Evolutionary conservation across 2,329 filamentous ascomycete genomes (phyloP).

Genomic region (Claviceps sp.): DNA sequence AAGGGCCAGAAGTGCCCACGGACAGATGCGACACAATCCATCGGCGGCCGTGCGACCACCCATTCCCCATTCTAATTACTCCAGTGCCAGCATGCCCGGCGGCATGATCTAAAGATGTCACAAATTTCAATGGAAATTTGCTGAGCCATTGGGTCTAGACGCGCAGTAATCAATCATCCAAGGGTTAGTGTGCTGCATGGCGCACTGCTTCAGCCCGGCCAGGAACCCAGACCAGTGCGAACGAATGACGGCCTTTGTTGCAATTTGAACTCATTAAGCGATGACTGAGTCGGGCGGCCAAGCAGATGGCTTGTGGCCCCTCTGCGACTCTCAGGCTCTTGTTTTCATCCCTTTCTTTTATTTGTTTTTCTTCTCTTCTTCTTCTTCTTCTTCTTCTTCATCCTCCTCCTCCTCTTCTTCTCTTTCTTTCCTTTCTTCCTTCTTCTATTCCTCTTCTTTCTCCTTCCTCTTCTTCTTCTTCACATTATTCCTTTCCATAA

Average conservation of each 20-base stretch:
- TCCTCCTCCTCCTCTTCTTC: neutral
- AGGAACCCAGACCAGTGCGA: constrained; percentile 1
- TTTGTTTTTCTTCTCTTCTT: neutral
- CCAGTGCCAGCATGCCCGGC: constrained; percentile 23
- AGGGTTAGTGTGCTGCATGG: neutral
- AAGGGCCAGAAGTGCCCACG: neutral
- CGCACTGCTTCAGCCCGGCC: neutral
- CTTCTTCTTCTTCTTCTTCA: neutral
- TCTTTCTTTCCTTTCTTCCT: neutral
- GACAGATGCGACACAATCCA: constrained; percentile 1
- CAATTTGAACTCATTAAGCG: neutral
- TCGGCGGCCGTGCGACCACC: neutral
- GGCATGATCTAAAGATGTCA: constrained; percentile 28
- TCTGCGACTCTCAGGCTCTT: neutral
- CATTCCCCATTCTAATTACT: constrained; percentile 11
- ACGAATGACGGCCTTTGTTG: constrained; percentile 5
- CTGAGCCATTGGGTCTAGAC: neutral
- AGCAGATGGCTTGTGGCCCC: neutral
- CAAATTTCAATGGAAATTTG: no score
- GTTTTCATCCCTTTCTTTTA: neutral
- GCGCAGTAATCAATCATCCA: no score
- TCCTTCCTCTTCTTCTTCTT: neutral
- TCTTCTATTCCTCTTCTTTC: neutral
- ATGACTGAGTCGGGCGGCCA: neutral
- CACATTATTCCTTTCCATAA: neutral